Evolutionary conservation across 2,329 filamentous ascomycete species (phyloP).

Genomic region (Stagonosporopsis rhizophila): DNA sequence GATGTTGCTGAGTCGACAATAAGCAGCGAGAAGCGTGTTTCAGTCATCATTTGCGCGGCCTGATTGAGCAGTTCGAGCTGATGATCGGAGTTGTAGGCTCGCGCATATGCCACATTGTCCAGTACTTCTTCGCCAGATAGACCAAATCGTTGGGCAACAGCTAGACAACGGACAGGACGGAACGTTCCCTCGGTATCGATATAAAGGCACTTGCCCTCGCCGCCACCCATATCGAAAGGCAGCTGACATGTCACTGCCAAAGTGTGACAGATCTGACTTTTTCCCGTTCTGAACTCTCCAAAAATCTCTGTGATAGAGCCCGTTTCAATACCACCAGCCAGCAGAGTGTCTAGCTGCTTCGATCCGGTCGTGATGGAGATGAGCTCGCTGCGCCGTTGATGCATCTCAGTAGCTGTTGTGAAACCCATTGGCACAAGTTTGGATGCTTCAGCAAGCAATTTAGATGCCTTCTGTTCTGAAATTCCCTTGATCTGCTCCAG

Average conservation of each 20-base stretch:
- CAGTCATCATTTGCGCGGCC: conserved; percentile 98
- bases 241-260: conserved; percentile 98
- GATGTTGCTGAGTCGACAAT: conserved; percentile 96
- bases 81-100: conserved; percentile 98
- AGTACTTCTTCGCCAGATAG: conserved; percentile 96
- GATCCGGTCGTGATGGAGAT: conserved; percentile 98
- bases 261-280: conserved; percentile 98
- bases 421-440: conserved; percentile 99
- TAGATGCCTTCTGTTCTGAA: conserved; percentile 93
- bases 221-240: conserved; percentile 98
- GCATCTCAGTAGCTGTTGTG: conserved; percentile 98
- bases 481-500: conserved; percentile 98
- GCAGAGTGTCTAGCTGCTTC: conserved; percentile 92
- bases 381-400: conserved; percentile 91
- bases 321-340: conserved; percentile 94
- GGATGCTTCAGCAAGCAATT: conserved; percentile 91
- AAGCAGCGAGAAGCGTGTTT: conserved; percentile 94
- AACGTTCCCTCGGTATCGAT: conserved; percentile 99
- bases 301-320: conserved; percentile 98
- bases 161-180: conserved; percentile 82
- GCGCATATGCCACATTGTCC: conserved; percentile 97
- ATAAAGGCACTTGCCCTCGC: conserved; percentile 97
- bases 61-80: conserved; percentile 94
- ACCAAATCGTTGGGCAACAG: conserved; percentile 92
- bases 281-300: conserved; percentile 96